Evolutionary conservation across 164 flowering plant genomes (phyloP).

Genomic region (Liriodendron chinense): DNA sequence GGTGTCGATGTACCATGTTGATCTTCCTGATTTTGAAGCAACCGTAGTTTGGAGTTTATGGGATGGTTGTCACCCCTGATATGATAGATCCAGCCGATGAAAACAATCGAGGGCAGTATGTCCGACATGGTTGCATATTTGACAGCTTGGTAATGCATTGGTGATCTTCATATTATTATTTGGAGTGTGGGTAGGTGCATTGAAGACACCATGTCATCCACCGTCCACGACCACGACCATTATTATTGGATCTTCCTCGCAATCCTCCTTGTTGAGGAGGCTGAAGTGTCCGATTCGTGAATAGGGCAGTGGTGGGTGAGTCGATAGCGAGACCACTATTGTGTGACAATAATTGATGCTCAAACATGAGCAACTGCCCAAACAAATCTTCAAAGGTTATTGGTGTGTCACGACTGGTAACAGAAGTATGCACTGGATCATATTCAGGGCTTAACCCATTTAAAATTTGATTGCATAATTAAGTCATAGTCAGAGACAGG

Average conservation of each 20-base stretch:
- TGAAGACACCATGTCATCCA: neutral
- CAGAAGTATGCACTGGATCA: neutral
- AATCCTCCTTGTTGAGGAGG: no score
- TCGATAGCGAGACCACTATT: neutral
- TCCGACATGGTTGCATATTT: neutral
- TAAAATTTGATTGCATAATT: no score
- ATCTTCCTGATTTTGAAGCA: neutral
- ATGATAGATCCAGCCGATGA: neutral
- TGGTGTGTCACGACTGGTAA: neutral
- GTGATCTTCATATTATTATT: no score
- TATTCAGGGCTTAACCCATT: neutral
- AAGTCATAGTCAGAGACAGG: no score
- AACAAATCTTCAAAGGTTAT: neutral
- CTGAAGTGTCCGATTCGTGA: neutral
- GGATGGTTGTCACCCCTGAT: neutral
- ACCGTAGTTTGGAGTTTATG: neutral
- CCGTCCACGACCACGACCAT: neutral
- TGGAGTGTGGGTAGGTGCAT: neutral
- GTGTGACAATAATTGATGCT: no score
- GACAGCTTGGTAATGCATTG: neutral
- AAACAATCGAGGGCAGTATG: neutral
- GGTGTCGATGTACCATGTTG: neutral
- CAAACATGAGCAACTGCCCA: neutral
- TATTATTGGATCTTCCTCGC: neutral
- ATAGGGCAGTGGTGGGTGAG: neutral